These are phyloP conservation scores for Ligustrum vulgare DNA, from an alignment of 257 asterid genomes.

Conservation along the genomic window DNA sequence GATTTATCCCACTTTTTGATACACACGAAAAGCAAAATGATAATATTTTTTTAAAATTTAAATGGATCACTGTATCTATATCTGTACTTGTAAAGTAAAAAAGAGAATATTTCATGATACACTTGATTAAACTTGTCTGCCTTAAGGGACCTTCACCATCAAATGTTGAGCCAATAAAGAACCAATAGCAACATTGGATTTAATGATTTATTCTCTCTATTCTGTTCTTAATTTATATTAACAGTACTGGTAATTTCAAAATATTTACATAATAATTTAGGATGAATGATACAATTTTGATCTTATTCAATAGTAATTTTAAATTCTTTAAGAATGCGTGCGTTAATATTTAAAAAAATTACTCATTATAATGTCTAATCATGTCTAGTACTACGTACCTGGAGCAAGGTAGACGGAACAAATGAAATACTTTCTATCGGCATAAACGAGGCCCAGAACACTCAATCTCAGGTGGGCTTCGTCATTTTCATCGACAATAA, in stretches of 20 bases:
- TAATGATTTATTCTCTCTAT: background rate
- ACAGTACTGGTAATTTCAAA: background rate
- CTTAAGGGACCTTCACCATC: conserved; percentile 10
- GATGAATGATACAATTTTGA: too few species aligned
- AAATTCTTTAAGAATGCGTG: background rate
- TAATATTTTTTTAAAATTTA: conserved; percentile 16
- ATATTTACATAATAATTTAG: too few species aligned
- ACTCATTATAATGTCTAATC: too few species aligned
- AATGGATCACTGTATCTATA: conserved; percentile 5
- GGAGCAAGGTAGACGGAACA: conserved; percentile 55
- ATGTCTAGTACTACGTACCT: conserved; percentile 33
- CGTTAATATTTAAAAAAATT: too few species aligned
- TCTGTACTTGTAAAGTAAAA: conserved; percentile 28
- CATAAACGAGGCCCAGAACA: conserved; percentile 26
- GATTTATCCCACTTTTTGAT: conserved; percentile 23
- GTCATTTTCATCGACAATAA: conserved; percentile 53
- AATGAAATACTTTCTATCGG: conserved; percentile 36
- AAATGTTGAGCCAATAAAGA: conserved; percentile 1
- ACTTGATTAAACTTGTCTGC: conserved; percentile 19
- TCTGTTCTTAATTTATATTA: background rate
- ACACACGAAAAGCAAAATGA: conserved; percentile 12
- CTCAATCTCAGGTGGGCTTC: conserved; percentile 50
- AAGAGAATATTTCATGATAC: conserved; percentile 12
- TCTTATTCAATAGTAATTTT: background rate
- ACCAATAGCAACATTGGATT: background rate